Evolutionary conservation across 2,329 filamentous ascomycete species (phyloP).

Genomic region (Neurospora sp.): DNA sequence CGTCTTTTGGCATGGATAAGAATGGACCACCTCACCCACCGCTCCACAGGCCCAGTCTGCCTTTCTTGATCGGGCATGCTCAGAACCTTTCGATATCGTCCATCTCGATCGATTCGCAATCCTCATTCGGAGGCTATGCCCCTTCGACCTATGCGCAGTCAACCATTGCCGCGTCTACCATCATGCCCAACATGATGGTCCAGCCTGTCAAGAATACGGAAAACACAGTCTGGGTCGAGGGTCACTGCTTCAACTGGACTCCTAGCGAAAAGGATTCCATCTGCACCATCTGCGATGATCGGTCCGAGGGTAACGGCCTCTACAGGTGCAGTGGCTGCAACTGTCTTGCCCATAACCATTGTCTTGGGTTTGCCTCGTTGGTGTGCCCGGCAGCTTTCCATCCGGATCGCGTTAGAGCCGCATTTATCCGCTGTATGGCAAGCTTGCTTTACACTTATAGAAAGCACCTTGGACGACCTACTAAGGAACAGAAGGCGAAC

Average conservation of each 20-base stretch:
- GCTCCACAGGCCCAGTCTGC: conserved; percentile 58
- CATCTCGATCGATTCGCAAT: conserved; percentile 53
- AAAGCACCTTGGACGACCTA: conserved; percentile 50
- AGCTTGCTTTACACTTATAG: conserved; percentile 57
- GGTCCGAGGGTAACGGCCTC: conserved; percentile 59
- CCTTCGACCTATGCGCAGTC: conserved; percentile 78
- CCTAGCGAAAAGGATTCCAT: conserved; percentile 46
- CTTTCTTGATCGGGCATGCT: conserved; percentile 60
- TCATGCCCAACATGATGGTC: conserved; percentile 76
- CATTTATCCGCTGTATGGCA: conserved; percentile 56
- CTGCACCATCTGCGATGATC: conserved; percentile 70
- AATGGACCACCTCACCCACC: conserved; percentile 53
- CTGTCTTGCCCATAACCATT: conserved; percentile 46
- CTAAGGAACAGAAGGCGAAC: conserved; percentile 48
- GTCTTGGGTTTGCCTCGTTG: conserved; percentile 52
- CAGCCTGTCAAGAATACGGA: conserved; percentile 72
- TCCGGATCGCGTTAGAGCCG: conserved; percentile 49
- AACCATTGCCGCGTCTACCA: conserved; percentile 74
- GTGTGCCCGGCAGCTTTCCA: conserved; percentile 55
- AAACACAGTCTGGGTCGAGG: conserved; percentile 73
- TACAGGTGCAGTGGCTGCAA: conserved; percentile 63
- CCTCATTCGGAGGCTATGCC: conserved; percentile 65
- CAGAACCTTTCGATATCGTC: conserved; percentile 49
- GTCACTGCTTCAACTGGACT: conserved; percentile 66
- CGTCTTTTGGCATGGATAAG: conserved; percentile 78